Evolutionary conservation across 257 asterid species (phyloP), one percentile per base, ranked within the genome.

Genomic region (Anisodus tanguticus): DNA sequence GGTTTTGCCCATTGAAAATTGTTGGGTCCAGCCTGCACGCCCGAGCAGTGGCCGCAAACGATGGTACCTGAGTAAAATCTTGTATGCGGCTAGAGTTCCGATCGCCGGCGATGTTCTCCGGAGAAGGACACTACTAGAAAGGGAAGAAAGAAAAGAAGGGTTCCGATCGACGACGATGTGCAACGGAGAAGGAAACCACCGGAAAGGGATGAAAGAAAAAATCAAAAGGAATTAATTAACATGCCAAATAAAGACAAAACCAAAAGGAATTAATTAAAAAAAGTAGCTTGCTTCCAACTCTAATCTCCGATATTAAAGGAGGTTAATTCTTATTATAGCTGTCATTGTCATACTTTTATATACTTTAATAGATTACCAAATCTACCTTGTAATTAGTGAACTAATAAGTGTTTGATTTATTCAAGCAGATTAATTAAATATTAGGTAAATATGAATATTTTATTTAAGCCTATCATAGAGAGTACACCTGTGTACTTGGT

Each of bases 281-380:
- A 7, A 51, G 0, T 51, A 26, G 81, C 81, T 76, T 76, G 26
- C 43, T 51, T 76, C 26, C 47, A 76, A 76, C 81, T 51, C 81
- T 76, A 26, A 76, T 76, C 64, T 76, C 81, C 81, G 13, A 76
- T 76, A 76, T 49, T 76, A 51, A 51, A 76, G 64, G 81, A 31
- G 59, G 17, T 53, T 51, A 76, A 51, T 76, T 76, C 47, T 17
- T 70, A 70, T 43, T 70, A 43, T 43, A 70, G 55, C 43, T 70
- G 57, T 70, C 79, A 17, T 43, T 70, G 10, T 70, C 79, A 70
- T 70, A 43, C 79, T 17, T 31, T 70, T 43, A 43, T 43, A 35
- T 74, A 74, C 1, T 72, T 72, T 72, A 74, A 74, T 26, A 76
- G 81, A 76, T 76, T 22, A 53, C 63, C 62, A 76, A 76, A 76